Conservation (phyloP, 805 yeast genomes). For the Wickerhamomyces mucosus region DNA sequence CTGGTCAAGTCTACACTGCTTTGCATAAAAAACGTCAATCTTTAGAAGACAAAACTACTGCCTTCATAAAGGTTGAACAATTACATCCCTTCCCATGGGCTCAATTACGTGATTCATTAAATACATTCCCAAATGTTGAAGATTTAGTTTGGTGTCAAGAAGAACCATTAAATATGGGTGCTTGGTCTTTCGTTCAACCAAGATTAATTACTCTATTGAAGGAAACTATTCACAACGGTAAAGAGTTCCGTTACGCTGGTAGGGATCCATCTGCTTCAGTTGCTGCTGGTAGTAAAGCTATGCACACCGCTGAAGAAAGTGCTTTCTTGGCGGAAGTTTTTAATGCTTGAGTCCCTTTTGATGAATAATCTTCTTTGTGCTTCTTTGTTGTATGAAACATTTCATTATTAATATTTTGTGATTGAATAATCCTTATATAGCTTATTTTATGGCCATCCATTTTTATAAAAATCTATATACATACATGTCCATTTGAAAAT, state of each 20-base stretch:
- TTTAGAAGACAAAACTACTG: slow-evolving; percentile 71
- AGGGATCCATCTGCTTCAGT: slow-evolving; percentile 97
- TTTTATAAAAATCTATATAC: too few species aligned
- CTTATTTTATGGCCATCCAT: too few species aligned
- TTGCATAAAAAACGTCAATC: slow-evolving; percentile 82
- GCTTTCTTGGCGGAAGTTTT: slow-evolving; percentile 77
- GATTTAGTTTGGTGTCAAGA: slow-evolving; percentile 97
- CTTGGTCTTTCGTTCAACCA: slow-evolving; percentile 73
- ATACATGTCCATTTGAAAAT: too few species aligned
- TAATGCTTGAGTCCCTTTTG: too few species aligned
- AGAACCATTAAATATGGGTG: slow-evolving; percentile 97
- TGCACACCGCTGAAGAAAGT: slow-evolving; percentile 83
- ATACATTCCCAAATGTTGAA: slow-evolving; percentile 70
- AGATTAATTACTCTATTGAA: slow-evolving; percentile 69
- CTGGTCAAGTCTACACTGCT: slow-evolving; percentile 95
- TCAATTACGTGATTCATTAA: slow-evolving; percentile 76
- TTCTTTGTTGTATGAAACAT: slow-evolving; percentile 1
- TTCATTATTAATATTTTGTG: too few species aligned
- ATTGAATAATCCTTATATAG: too few species aligned
- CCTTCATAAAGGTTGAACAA: slow-evolving; percentile 86
- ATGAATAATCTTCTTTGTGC: neutral
- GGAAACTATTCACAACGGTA: slow-evolving; percentile 61
- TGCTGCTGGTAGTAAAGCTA: slow-evolving; percentile 92
- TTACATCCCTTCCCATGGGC: slow-evolving; percentile 98
- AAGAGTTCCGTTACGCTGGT: slow-evolving; percentile 76